These are phyloP conservation scores for Malus sieversii DNA, from an alignment of 306 rosid species.

Conservation along the genomic window DNA sequence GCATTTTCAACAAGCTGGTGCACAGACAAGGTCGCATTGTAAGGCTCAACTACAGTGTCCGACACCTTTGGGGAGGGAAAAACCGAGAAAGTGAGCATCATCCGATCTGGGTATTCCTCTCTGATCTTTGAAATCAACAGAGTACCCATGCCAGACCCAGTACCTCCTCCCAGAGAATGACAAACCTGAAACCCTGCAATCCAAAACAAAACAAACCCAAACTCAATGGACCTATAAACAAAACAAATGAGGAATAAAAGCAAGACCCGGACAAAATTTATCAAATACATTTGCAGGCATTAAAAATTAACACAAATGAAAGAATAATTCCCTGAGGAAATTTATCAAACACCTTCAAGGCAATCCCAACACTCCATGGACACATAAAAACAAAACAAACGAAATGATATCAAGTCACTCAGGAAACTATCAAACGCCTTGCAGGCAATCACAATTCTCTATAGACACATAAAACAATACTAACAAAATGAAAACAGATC, in stretches of 20 bases:
- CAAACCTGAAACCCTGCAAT: constrained; percentile 67
- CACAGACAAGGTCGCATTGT: constrained; percentile 67
- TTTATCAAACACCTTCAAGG: not conserved
- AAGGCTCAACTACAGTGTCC: constrained; percentile 75
- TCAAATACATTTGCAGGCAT: constrained; percentile 12
- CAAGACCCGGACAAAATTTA: not conserved
- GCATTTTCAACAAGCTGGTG: constrained; percentile 77
- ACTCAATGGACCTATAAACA: not conserved
- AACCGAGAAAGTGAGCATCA: constrained; percentile 71
- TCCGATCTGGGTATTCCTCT: constrained; percentile 60
- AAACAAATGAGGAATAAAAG: not conserved
- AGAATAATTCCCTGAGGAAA: too few relatives aligned
- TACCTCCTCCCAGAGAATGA: constrained; percentile 73
- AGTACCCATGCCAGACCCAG: constrained; percentile 84
- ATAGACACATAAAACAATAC: too few relatives aligned
- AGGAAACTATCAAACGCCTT: not conserved
- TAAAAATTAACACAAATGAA: too few relatives aligned
- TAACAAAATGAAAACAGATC: too few relatives aligned
- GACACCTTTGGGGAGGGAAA: constrained; percentile 49
- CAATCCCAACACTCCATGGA: not conserved
- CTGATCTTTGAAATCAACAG: constrained; percentile 66
- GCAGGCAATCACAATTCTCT: not conserved
- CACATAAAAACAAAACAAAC: not conserved
- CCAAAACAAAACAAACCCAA: not conserved
- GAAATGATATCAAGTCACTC: not conserved